Evolutionary conservation across 2,329 filamentous ascomycete species (phyloP).

Genomic region (Emmonsiellopsis sp.): DNA sequence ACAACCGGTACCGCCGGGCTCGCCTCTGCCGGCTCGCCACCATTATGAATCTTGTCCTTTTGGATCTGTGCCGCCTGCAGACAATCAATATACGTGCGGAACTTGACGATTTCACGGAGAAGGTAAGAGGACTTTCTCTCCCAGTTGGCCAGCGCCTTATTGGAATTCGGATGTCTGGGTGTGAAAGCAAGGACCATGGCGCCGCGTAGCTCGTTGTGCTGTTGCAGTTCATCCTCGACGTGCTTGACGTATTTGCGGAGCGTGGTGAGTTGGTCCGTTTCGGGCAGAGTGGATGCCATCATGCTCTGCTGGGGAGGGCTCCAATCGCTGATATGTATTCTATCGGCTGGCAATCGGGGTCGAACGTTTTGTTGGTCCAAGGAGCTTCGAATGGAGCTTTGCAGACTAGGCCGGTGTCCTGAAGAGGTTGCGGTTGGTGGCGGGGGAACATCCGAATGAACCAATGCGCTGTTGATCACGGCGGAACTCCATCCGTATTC

Average conservation of each 20-base stretch:
- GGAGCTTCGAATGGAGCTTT: constrained; percentile 56
- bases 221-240: constrained; percentile 75
- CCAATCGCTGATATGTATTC: constrained; percentile 79
- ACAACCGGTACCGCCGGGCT: not conserved
- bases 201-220: constrained; percentile 78
- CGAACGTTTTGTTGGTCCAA: constrained; percentile 57
- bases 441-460: constrained; percentile 41
- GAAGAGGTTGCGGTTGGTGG: constrained; percentile 23
- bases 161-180: constrained; percentile 68
- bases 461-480: constrained; percentile 67
- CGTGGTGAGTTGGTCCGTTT: constrained; percentile 70
- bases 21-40: too few relatives aligned
- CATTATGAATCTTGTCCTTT: constrained; percentile 56
- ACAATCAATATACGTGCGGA: constrained; percentile 86
- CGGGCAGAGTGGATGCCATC: constrained; percentile 68
- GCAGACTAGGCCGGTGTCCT: constrained; percentile 42
- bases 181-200: constrained; percentile 87
- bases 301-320: constrained; percentile 80
- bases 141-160: constrained; percentile 90
- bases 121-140: constrained; percentile 91
- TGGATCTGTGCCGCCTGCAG: constrained; percentile 61
- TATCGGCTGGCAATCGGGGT: constrained; percentile 72
- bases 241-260: constrained; percentile 71
- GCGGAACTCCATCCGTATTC: constrained; percentile 94
- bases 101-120: constrained; percentile 90